Conservation (phyloP, 2,329 filamentous ascomycete species). For the Colletotrichum sp. region DNA sequence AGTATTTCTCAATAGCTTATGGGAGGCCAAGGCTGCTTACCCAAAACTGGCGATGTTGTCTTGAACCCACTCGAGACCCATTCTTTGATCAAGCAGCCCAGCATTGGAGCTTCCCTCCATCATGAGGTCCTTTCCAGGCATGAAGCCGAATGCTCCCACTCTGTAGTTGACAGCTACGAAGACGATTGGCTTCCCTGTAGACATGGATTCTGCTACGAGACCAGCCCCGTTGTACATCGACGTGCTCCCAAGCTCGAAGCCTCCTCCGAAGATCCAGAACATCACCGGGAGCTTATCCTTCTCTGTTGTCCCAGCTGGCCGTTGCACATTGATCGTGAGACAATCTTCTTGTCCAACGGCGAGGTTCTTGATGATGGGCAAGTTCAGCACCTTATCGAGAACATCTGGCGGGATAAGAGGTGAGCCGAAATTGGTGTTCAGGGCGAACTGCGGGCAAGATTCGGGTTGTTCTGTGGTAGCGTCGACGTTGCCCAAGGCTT, state of each 20-base stretch:
- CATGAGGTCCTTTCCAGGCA: slow-evolving; percentile 43
- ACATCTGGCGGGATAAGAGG: slow-evolving; percentile 29
- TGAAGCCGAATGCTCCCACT: slow-evolving; percentile 32
- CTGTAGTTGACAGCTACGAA: slow-evolving; percentile 35
- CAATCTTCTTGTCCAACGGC: slow-evolving; percentile 36
- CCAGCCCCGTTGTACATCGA: slow-evolving; percentile 23
- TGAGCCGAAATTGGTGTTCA: slow-evolving; percentile 22
- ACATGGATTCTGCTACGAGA: slow-evolving; percentile 24
- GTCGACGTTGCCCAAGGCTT: slow-evolving; percentile 31
- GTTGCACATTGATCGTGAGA: slow-evolving; percentile 37
- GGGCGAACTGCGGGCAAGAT: slow-evolving; percentile 32
- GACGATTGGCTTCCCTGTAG: slow-evolving; percentile 38
- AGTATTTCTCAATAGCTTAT: neutral
- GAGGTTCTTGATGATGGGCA: neutral
- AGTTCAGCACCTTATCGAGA: slow-evolving; percentile 2
- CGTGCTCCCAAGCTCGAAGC: slow-evolving; percentile 11
- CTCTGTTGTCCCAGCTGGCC: slow-evolving; percentile 24
- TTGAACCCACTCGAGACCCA: slow-evolving; percentile 40
- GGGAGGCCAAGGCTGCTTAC: neutral
- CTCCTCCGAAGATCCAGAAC: slow-evolving; percentile 18
- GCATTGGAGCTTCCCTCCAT: slow-evolving; percentile 48
- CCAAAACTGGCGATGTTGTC: slow-evolving; percentile 40
- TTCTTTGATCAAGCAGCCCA: slow-evolving; percentile 35
- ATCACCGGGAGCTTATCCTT: slow-evolving; percentile 24
- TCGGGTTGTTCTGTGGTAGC: slow-evolving; percentile 45